Conservation (phyloP, 257 asterid genomes). For the Capsicum baccatum region DNA sequence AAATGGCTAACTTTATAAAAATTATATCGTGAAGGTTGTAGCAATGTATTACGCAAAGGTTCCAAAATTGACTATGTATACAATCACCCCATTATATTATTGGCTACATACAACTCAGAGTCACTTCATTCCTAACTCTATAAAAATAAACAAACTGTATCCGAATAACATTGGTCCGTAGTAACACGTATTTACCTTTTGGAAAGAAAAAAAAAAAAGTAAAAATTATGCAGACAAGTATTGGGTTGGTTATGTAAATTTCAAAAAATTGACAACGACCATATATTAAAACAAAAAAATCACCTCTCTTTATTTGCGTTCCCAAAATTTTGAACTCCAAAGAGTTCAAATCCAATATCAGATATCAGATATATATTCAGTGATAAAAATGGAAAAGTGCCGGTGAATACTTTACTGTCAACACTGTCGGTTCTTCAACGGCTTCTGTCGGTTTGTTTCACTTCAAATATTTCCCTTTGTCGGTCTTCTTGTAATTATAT, state of each 20-base stretch:
- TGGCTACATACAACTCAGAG: neutral
- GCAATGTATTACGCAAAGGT: too few species aligned
- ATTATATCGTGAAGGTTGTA: too few species aligned
- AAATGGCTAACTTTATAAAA: too few species aligned
- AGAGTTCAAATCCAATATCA: conserved; percentile 22
- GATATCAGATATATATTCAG: too few species aligned
- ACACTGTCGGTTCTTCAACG: conserved; percentile 22
- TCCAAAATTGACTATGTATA: too few species aligned
- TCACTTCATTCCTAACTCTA: too few species aligned
- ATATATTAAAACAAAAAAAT: neutral
- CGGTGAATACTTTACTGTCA: neutral
- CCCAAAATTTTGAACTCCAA: conserved; percentile 15
- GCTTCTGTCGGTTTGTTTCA: conserved; percentile 22
- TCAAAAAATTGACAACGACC: neutral
- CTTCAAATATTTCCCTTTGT: conserved; percentile 14
- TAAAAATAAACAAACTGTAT: too few species aligned
- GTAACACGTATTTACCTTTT: too few species aligned
- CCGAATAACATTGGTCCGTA: too few species aligned
- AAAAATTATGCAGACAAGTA: neutral
- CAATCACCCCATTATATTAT: neutral
- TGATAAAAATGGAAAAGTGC: neutral
- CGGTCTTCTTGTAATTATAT: too few species aligned
- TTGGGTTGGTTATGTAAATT: neutral
- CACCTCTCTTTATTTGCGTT: neutral
- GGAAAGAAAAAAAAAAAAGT: neutral